Evolutionary conservation across 192 early-diverging fungal species (phyloP).

Genomic region (Chytriomyces sp.): DNA sequence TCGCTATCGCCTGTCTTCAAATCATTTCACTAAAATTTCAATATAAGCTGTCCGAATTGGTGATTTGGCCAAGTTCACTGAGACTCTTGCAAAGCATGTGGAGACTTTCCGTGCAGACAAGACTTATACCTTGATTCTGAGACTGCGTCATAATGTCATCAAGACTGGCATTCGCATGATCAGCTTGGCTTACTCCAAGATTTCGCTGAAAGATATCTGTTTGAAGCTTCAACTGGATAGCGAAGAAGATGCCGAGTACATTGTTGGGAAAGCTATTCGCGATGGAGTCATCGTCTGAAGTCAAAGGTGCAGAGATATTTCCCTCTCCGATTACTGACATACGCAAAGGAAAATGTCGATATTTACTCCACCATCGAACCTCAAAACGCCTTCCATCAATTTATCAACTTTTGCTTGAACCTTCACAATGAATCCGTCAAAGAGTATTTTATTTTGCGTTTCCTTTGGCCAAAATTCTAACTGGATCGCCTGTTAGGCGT

Average conservation of each 20-base stretch:
- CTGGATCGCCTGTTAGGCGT: conserved; percentile 58
- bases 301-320: conserved; percentile 58
- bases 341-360: conserved; percentile 76
- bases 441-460: neutral
- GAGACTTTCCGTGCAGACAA: conserved; percentile 84
- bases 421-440: conserved; percentile 95
- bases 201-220: conserved; percentile 94
- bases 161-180: conserved; percentile 99
- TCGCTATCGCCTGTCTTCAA: neutral
- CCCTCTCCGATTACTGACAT: neutral
- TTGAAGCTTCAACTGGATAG: conserved; percentile 95
- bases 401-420: conserved; percentile 92
- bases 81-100: conserved; percentile 73
- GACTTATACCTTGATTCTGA: conserved; percentile 86
- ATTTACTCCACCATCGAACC: conserved; percentile 98
- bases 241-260: conserved; percentile 99
- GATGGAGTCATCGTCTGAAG: conserved; percentile 99
- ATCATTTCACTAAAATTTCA: neutral
- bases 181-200: conserved; percentile 92
- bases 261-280: conserved; percentile 97
- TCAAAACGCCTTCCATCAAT: conserved; percentile 90
- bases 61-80: conserved; percentile 92
- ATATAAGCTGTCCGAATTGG: conserved; percentile 85
- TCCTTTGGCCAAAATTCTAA: neutral
- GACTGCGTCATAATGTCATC: conserved; percentile 98